Evolutionary conservation across 148 eudicot genomes (phyloP).

Genomic region (Limonium bicolor): DNA sequence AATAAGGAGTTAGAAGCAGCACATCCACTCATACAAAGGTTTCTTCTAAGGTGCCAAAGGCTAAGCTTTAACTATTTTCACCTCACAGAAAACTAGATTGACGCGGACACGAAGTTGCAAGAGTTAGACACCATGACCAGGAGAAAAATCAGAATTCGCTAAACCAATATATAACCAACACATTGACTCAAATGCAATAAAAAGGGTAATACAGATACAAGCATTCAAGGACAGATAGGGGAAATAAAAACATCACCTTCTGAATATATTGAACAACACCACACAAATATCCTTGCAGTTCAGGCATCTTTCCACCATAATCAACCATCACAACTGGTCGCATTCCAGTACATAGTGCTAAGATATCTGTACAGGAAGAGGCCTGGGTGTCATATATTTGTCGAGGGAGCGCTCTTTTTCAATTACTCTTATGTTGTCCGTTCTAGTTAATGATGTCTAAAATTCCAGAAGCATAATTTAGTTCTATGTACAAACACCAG

Average conservation of each 20-base stretch:
- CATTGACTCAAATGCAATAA: neutral
- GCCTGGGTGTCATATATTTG: neutral
- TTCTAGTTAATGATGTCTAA: neutral
- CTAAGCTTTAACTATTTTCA: too few relatives aligned
- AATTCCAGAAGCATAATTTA: neutral
- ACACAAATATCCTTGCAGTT: constrained; percentile 51
- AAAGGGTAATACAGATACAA: neutral
- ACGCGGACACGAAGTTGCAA: too few relatives aligned
- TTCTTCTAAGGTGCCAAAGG: too few relatives aligned
- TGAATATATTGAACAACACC: constrained; percentile 35
- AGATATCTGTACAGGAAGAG: constrained; percentile 38
- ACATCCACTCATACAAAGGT: too few relatives aligned
- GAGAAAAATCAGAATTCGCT: too few relatives aligned
- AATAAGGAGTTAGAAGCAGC: too few relatives aligned
- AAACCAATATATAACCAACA: too few relatives aligned
- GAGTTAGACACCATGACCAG: too few relatives aligned
- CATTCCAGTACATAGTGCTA: constrained; percentile 85
- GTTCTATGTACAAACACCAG: neutral
- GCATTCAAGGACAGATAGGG: neutral
- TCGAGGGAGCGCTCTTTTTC: neutral
- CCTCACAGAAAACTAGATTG: too few relatives aligned
- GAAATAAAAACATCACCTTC: constrained; percentile 31
- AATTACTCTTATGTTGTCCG: neutral
- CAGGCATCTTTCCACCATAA: constrained; percentile 99
- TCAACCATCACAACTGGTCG: constrained; percentile 91